phyloP scores from a whole-genome alignment of 1,284 basidiomycete species.

The Moniliophthora roreri region DNA sequence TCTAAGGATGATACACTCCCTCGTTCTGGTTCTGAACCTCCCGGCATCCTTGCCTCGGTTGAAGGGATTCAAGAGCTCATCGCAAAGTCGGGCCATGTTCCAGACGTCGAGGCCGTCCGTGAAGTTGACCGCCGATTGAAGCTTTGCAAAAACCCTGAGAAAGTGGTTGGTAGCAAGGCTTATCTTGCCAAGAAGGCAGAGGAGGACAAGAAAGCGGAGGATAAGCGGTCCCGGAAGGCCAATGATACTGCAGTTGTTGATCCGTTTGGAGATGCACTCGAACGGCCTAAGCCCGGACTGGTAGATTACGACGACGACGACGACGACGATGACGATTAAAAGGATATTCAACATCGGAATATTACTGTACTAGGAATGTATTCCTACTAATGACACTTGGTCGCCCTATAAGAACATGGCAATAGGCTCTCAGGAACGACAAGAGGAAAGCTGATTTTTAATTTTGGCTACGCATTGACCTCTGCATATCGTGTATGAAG shows the following conservation, averaged over 20 bases:
- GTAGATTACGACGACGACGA: slow-evolving; percentile 64
- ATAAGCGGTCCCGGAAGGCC: slow-evolving; percentile 67
- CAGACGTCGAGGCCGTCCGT: slow-evolving; percentile 81
- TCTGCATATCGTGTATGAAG: slow-evolving; percentile 14
- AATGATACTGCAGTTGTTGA: slow-evolving; percentile 54
- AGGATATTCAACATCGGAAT: background rate
- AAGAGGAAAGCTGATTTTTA: slow-evolving; percentile 10
- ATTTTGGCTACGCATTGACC: slow-evolving; percentile 35
- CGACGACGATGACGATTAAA: slow-evolving; percentile 43
- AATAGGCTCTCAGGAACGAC: slow-evolving; percentile 12
- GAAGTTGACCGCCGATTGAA: slow-evolving; percentile 84
- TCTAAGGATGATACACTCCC: slow-evolving; percentile 39
- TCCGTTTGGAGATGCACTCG: slow-evolving; percentile 56
- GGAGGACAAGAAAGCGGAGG: slow-evolving; percentile 62
- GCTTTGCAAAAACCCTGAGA: slow-evolving; percentile 91
- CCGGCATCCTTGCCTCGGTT: slow-evolving; percentile 39
- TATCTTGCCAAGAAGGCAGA: slow-evolving; percentile 66
- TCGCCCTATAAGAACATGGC: slow-evolving; percentile 14
- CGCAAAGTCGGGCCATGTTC: slow-evolving; percentile 51
- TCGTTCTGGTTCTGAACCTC: slow-evolving; percentile 11
- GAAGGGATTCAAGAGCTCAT: slow-evolving; percentile 62
- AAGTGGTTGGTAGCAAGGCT: slow-evolving; percentile 83
- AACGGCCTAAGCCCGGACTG: slow-evolving; percentile 29
- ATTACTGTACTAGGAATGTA: slow-evolving; percentile 15
- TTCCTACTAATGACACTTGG: slow-evolving; percentile 13